These are phyloP conservation scores for Ottelia alismoides DNA, from an alignment of 106 monocot genomes.

Conservation along the genomic window DNA sequence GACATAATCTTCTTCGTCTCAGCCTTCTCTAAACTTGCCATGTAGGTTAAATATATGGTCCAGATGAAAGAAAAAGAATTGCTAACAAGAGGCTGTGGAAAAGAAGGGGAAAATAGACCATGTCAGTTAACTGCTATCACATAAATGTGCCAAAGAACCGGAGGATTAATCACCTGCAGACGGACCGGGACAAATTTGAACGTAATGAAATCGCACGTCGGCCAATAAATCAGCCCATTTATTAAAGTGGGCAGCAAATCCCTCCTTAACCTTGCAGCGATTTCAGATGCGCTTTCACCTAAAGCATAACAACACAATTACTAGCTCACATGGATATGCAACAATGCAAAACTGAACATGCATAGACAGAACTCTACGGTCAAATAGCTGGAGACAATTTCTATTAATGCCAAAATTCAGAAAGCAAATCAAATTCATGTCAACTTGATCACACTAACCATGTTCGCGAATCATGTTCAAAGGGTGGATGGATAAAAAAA, in stretches of 20 bases:
- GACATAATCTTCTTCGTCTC: constrained; percentile 11
- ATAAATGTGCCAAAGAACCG: background rate
- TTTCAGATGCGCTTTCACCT: constrained; percentile 76
- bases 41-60: constrained; percentile 93
- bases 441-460: too few relatives aligned
- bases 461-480: too few relatives aligned
- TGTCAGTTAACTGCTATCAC: too few relatives aligned
- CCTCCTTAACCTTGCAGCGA: constrained; percentile 79
- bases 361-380: too few relatives aligned
- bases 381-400: too few relatives aligned
- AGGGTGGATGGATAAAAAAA: too few relatives aligned
- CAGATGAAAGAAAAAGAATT: constrained; percentile 89
- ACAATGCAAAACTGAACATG: background rate
- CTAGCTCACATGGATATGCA: background rate
- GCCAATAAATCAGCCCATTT: constrained; percentile 82
- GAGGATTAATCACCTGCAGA: constrained; percentile 60
- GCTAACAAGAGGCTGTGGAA: constrained; percentile 76
- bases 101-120: background rate
- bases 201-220: constrained; percentile 87
- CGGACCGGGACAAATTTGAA: constrained; percentile 82
- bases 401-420: too few relatives aligned
- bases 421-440: too few relatives aligned
- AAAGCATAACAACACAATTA: background rate
- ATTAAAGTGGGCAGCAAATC: constrained; percentile 68
- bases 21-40: constrained; percentile 75